Evolutionary conservation across 2,329 filamentous ascomycete species (phyloP).

Genomic region (Coleophoma eucalyptorum): DNA sequence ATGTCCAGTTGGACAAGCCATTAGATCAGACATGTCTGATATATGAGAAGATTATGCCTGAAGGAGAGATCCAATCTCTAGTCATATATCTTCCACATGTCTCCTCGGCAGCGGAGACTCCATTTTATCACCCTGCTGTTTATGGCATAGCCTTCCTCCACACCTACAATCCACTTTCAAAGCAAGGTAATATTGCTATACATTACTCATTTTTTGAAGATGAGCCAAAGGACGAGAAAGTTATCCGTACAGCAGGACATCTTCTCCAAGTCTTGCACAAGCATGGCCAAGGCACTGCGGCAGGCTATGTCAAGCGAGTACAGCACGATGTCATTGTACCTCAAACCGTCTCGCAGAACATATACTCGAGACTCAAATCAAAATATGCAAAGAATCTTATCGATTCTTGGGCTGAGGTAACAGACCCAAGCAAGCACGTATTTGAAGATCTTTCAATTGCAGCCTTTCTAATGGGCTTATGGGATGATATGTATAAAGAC

Average conservation of each 20-base stretch:
- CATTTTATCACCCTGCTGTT: conserved; percentile 85
- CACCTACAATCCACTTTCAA: conserved; percentile 46
- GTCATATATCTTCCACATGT: conserved; percentile 79
- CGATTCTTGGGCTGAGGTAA: conserved; percentile 77
- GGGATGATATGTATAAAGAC: conserved; percentile 72
- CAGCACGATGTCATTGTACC: conserved; percentile 80
- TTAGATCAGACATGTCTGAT: conserved; percentile 82
- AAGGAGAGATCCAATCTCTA: conserved; percentile 40
- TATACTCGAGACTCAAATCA: conserved; percentile 74
- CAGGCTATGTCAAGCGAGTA: conserved; percentile 75
- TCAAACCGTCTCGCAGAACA: conserved; percentile 74
- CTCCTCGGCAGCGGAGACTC: conserved; percentile 56
- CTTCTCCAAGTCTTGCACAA: conserved; percentile 68
- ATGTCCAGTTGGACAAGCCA: conserved; percentile 68
- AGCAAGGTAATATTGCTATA: conserved; percentile 50
- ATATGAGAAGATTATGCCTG: conserved; percentile 38
- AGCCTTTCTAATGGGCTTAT: conserved; percentile 88
- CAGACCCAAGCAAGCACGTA: conserved; percentile 86
- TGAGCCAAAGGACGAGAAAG: conserved; percentile 35
- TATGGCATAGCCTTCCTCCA: conserved; percentile 73
- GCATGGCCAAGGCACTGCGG: conserved; percentile 61
- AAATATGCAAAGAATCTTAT: conserved; percentile 72
- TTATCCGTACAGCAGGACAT: conserved; percentile 64
- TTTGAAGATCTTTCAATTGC: conserved; percentile 93
- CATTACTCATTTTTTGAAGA: conserved; percentile 53